phyloP scores from a whole-genome alignment of 176 grass and related monocot genomes.

The Oryza longistaminata region DNA sequence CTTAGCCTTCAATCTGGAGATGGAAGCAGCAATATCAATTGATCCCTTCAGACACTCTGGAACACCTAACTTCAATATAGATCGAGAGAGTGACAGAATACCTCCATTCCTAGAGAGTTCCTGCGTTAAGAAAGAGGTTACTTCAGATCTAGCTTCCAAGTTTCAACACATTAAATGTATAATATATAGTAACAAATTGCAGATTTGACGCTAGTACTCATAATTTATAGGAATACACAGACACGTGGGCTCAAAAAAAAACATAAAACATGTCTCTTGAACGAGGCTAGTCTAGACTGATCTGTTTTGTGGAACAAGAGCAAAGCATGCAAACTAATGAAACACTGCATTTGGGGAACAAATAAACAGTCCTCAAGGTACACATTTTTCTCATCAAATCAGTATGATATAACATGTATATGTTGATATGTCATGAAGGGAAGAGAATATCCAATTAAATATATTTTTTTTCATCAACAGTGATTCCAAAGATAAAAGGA shows the following conservation, averaged over 20 bases:
- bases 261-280: not conserved
- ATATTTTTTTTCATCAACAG: not conserved
- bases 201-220: not conserved
- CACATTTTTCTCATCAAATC: slow-evolving; percentile 15
- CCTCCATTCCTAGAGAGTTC: slow-evolving; percentile 92
- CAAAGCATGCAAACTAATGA: not conserved
- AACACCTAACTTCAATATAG: slow-evolving; percentile 69
- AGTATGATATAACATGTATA: slow-evolving; percentile 6
- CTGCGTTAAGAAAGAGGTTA: slow-evolving; percentile 45
- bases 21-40: slow-evolving; percentile 60
- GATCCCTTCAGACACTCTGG: slow-evolving; percentile 74
- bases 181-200: slow-evolving; percentile 1
- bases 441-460: not conserved
- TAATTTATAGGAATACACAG: not conserved
- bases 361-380: not conserved
- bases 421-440: slow-evolving; percentile 1
- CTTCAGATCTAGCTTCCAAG: slow-evolving; percentile 19
- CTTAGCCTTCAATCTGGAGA: slow-evolving; percentile 91
- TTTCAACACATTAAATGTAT: slow-evolving; percentile 15
- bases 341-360: not conserved
- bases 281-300: not conserved
- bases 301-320: not conserved
- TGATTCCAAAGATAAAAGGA: slow-evolving; percentile 10
- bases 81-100: slow-evolving; percentile 73
- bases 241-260: slow-evolving; percentile 1